Conservation (phyloP, 768 basidiomycete genomes). For the Tulasnella sp. region DNA sequence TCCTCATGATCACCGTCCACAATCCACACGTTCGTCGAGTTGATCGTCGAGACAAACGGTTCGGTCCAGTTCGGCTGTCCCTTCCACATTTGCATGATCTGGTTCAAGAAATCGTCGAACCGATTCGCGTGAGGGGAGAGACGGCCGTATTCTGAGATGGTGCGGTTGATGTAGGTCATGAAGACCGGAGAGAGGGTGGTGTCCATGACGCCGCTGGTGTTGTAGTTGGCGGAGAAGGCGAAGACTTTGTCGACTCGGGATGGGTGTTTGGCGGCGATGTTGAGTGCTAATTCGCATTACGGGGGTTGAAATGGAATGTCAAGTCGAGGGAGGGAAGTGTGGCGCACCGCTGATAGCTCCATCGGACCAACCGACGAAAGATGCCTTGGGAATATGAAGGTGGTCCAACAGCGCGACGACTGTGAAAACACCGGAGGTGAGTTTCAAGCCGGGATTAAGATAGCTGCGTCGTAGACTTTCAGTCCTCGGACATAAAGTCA, state of each 20-base stretch:
- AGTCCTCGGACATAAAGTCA: constrained; percentile 7
- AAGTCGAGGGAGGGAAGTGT: neutral
- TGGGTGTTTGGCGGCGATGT: constrained; percentile 5
- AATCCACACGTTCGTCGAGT: neutral
- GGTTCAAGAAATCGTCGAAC: constrained; percentile 2
- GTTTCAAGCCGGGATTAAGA: neutral
- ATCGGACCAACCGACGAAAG: constrained; percentile 12
- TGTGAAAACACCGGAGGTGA: neutral
- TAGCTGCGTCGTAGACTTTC: neutral
- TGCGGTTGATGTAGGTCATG: constrained; percentile 9
- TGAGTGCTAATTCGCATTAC: neutral
- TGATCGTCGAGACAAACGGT: neutral
- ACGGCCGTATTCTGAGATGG: neutral
- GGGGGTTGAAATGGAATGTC: neutral
- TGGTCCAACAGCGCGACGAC: neutral
- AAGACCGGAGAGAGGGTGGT: neutral
- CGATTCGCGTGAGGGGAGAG: neutral
- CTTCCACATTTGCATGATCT: neutral
- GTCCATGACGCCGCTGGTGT: constrained; percentile 11
- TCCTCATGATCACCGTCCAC: constrained; percentile 7
- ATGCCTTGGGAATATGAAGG: neutral
- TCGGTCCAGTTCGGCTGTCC: constrained; percentile 15
- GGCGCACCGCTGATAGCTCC: neutral
- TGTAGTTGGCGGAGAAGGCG: constrained; percentile 13
- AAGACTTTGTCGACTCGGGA: neutral